Conservation (phyloP, 106 monocot species). For the Platanthera guangdongensis region DNA sequence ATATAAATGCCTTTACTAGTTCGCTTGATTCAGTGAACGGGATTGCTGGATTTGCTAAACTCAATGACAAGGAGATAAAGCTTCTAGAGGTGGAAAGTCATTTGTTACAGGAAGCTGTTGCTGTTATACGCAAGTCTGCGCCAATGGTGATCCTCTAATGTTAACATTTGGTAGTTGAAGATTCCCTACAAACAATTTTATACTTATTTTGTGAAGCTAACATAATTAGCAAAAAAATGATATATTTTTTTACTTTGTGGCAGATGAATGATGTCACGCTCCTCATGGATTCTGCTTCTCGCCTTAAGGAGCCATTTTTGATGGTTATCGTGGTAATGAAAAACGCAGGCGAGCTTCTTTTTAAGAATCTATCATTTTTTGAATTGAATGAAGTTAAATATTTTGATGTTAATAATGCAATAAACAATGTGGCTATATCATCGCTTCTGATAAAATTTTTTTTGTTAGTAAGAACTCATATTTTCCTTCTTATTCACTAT, state of each 20-base stretch:
- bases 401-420: background rate
- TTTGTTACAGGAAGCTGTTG: conserved; percentile 61
- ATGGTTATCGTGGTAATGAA: conserved; percentile 86
- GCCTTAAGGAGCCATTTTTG: conserved; percentile 90
- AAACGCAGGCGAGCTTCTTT: conserved; percentile 2
- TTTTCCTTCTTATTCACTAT: background rate
- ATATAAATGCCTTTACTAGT: conserved; percentile 8
- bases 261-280: conserved; percentile 93
- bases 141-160: conserved; percentile 99
- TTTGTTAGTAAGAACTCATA: background rate
- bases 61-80: conserved; percentile 43
- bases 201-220: conserved; percentile 12
- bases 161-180: conserved; percentile 94
- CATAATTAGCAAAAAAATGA: conserved; percentile 21
- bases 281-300: conserved; percentile 71
- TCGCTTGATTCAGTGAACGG: conserved; percentile 17
- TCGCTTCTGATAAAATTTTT: background rate
- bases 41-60: conserved; percentile 76
- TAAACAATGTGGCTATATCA: background rate
- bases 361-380: background rate
- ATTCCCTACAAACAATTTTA: conserved; percentile 45
- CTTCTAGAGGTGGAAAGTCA: conserved; percentile 67
- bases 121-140: conserved; percentile 66
- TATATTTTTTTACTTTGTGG: conserved; percentile 23
- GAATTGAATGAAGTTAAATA: background rate